These are phyloP conservation scores for Colletotrichum sojae DNA, from an alignment of 2,329 filamentous ascomycete genomes.

Conservation along the genomic window DNA sequence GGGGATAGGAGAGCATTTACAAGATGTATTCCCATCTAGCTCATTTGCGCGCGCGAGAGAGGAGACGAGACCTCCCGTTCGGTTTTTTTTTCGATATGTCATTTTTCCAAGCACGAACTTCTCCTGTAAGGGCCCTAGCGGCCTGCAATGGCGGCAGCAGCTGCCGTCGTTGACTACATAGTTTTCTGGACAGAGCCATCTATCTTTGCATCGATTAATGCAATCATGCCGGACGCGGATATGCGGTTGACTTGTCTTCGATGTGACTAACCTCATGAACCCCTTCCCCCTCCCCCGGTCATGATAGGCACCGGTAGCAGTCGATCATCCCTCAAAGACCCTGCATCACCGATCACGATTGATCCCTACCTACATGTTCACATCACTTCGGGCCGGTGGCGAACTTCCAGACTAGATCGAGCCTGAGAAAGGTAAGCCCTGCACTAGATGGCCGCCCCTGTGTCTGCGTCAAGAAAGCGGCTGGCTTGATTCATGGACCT, in stretches of 20 bases:
- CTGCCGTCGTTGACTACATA: conserved; percentile 4
- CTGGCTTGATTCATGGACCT: too few species aligned
- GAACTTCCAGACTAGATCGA: neutral
- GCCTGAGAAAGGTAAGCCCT: neutral
- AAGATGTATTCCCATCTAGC: conserved; percentile 19
- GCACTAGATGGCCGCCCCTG: neutral
- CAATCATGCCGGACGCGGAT: conserved; percentile 5
- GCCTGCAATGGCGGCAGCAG: conserved; percentile 1
- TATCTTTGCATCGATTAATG: conserved; percentile 14
- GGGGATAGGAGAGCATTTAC: conserved; percentile 17
- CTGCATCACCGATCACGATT: neutral
- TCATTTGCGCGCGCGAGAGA: conserved; percentile 8
- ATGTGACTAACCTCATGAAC: neutral
- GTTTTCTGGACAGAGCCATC: neutral
- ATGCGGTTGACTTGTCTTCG: neutral
- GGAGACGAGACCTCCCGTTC: neutral
- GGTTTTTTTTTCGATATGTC: neutral
- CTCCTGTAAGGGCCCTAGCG: neutral
- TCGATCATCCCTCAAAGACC: neutral
- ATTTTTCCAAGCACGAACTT: neutral
- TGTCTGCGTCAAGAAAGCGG: too few species aligned
- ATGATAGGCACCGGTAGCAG: neutral
- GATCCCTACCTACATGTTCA: neutral
- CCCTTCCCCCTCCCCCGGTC: neutral
- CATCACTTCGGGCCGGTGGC: neutral